These are phyloP conservation scores for Cystobasidium slooffiae DNA, from an alignment of 1,284 basidiomycete species.

Conservation along the genomic window DNA sequence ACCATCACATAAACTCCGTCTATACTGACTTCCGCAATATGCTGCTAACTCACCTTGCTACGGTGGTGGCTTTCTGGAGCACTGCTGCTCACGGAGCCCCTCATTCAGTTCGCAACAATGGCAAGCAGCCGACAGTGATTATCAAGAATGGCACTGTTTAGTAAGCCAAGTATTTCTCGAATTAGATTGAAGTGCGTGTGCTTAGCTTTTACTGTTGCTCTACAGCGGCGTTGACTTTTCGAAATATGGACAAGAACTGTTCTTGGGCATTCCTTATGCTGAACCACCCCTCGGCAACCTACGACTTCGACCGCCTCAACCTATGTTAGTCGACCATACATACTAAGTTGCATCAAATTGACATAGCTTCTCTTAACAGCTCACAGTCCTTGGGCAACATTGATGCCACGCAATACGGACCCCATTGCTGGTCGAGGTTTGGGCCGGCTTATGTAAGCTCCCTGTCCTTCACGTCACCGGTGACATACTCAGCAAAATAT, in stretches of 20 bases:
- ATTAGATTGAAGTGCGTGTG: neutral
- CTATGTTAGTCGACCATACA: constrained; percentile 1
- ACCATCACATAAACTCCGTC: too few relatives aligned
- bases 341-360: neutral
- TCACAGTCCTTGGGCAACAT: constrained; percentile 11
- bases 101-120: constrained; percentile 6
- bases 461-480: neutral
- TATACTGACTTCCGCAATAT: too few relatives aligned
- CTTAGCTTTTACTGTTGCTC: too few relatives aligned
- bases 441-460: constrained; percentile 9
- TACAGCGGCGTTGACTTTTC: constrained; percentile 1
- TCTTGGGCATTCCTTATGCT: constrained; percentile 21
- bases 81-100: neutral
- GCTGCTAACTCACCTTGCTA: too few relatives aligned
- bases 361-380: neutral
- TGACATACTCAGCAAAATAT: neutral
- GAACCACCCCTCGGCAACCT: constrained; percentile 9
- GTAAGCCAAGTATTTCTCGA: neutral
- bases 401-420: constrained; percentile 1
- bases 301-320: neutral
- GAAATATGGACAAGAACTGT: constrained; percentile 12
- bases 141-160: constrained; percentile 1
- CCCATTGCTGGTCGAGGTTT: constrained; percentile 15
- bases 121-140: neutral
- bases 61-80: too few relatives aligned